Base-by-base conservation (phyloP, 331 rosid species). In the Rhamnella rubrinervis region DNA sequence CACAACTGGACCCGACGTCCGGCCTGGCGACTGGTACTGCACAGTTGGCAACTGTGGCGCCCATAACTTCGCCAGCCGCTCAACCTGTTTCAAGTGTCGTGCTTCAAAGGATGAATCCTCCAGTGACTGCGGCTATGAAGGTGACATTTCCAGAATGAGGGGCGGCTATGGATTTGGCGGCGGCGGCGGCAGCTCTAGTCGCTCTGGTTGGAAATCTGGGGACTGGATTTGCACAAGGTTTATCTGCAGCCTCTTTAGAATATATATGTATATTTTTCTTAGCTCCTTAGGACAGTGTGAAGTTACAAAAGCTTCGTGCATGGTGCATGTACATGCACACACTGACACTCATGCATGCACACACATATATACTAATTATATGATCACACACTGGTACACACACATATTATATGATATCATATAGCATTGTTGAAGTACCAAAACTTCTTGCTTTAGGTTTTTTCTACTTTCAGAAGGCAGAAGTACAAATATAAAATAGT, bases 11-110 rank as follows among this genome's bases (percentile, higher is more conserved):
- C 96, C 97, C 0, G 97, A 92, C 12, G 96, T 92, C 38, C 89
- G 97, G 2, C 97, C 96, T 0, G 97, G 97, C 4, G 97, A 92
- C 71, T 92, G 97, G 97, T 87, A 92, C 86, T 92, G 97, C 80
- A 65, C 84, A 51, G 13, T 89, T 0, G 89, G 79, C 17, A 87
- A 84, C 81, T 92, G 97, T 67, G 97, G 92, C n/a, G 92, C 97
- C 46, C 97, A 92, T 68, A 92, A 92, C 85, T 92, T 92, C 7
- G 96, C 97, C 18, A 92, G 96, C 83, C 95, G 97, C 64, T 87
- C 96, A 23, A 89, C 81, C 84, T 92, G 97, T 79, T 92, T 92
- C 77, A 92, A 92, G 85, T 92, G 97, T 17, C 92, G 87, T 8
- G 88, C 95, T 8, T 75, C 85, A 51, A 92, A 92, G 72, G 97